Percentiles rank a stretch among this genome's conserved stretches.
Evolutionary conservation across 495 filamentous ascomycete genomes (phyloP).

Genomic region (Rusavskia elegans): DNA sequence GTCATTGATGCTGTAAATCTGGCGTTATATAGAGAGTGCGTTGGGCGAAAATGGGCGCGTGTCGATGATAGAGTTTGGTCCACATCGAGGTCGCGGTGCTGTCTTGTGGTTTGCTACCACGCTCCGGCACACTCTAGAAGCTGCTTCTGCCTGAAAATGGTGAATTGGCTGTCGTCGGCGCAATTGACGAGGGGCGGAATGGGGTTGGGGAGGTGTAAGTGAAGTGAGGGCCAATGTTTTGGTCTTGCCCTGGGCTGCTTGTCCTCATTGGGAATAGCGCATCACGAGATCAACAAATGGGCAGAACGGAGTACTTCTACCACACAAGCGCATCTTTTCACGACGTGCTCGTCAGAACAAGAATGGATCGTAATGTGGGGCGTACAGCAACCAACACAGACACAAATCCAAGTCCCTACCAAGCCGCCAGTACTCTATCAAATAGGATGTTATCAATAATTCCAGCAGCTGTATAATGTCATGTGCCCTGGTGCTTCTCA

Average conservation of each 20-base stretch:
- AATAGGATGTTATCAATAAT: too few relatives aligned
- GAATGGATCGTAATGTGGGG: too few relatives aligned
- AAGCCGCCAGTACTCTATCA: too few relatives aligned
- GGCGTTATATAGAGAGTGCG: background rate
- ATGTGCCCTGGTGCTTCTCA: too few relatives aligned
- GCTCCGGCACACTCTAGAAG: background rate
- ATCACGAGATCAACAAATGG: background rate
- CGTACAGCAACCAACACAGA: too few relatives aligned
- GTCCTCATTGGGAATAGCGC: background rate
- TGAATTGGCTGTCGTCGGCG: background rate
- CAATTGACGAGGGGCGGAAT: background rate
- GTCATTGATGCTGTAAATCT: constrained; percentile 17
- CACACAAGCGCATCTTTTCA: background rate
- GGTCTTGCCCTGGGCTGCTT: constrained; percentile 1
- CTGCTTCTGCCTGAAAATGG: background rate
- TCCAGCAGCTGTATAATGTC: too few relatives aligned
- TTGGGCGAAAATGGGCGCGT: background rate
- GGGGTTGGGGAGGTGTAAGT: background rate
- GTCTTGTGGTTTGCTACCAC: background rate
- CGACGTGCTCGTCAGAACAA: too few relatives aligned
- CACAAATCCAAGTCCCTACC: too few relatives aligned
- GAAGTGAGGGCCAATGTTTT: constrained; percentile 4
- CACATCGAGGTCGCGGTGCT: background rate
- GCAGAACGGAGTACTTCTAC: background rate
- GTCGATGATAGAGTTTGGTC: background rate